Percentiles rank a stretch among this genome's conserved stretches.
These are phyloP conservation scores for Paramecium pentaurelia DNA, from an alignment of 73 alveolate genomes.

Conservation along the genomic window DNA sequence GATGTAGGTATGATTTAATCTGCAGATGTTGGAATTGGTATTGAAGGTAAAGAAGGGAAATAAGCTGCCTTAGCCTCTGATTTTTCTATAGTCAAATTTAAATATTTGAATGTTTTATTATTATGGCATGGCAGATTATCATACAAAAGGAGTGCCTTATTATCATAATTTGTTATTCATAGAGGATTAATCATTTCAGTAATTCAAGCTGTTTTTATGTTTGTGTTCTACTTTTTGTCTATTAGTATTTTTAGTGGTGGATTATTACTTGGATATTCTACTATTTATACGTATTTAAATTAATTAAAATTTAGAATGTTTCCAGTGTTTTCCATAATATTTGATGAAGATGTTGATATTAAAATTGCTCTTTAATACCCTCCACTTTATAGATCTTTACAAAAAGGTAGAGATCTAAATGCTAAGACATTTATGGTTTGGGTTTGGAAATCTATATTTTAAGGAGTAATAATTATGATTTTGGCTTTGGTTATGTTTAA, in stretches of 20 bases:
- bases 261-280: constrained; percentile 83
- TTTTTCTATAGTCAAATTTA: constrained; percentile 73
- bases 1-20: constrained; percentile 91
- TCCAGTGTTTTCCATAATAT: constrained; percentile 82
- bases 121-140: constrained; percentile 92
- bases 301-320: constrained; percentile 44
- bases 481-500: constrained; percentile 80
- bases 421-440: constrained; percentile 83
- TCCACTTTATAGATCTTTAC: constrained; percentile 84
- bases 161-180: constrained; percentile 81
- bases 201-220: constrained; percentile 73
- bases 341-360: constrained; percentile 80
- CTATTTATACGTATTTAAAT: constrained; percentile 66
- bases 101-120: constrained; percentile 73
- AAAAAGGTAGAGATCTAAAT: constrained; percentile 90
- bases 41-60: constrained; percentile 94
- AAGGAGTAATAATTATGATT: constrained; percentile 85
- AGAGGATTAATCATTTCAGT: constrained; percentile 85
- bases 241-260: constrained; percentile 68
- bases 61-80: constrained; percentile 94
- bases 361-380: constrained; percentile 74
- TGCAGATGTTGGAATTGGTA: constrained; percentile 95
- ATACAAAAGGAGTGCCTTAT: constrained; percentile 79
- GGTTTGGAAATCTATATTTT: constrained; percentile 88
- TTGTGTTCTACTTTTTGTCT: constrained; percentile 74